Evolutionary conservation across 805 yeast species (phyloP).

Genomic region (Wickerhamomyces alni): DNA sequence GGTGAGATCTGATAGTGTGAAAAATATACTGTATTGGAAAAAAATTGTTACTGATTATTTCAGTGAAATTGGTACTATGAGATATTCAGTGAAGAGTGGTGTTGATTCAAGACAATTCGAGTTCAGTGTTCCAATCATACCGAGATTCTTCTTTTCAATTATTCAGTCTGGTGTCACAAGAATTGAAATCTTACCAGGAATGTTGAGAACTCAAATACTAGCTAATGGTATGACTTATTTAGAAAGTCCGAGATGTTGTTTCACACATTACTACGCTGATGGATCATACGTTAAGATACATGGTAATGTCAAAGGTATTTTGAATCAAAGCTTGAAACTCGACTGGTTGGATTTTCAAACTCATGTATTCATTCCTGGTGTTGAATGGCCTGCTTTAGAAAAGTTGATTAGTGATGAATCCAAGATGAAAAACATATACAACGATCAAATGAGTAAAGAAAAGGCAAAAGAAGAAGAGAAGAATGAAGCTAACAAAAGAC

Average conservation of each 20-base stretch:
- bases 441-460: not conserved
- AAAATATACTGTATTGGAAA: constrained; percentile 45
- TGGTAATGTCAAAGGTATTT: constrained; percentile 56
- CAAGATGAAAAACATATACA: constrained; percentile 14
- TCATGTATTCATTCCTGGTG: constrained; percentile 38
- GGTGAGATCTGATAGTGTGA: constrained; percentile 35
- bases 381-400: constrained; percentile 42
- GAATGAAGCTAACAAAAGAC: constrained; percentile 5
- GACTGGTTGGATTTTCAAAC: constrained; percentile 67
- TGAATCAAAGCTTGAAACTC: constrained; percentile 56
- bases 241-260: constrained; percentile 44
- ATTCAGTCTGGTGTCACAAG: constrained; percentile 45
- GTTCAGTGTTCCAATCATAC: constrained; percentile 57
- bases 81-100: constrained; percentile 40
- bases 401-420: constrained; percentile 28
- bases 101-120: constrained; percentile 54
- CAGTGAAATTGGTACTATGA: constrained; percentile 42
- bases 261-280: constrained; percentile 53
- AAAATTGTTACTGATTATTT: constrained; percentile 44
- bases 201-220: constrained; percentile 44
- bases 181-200: constrained; percentile 45
- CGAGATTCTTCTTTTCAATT: constrained; percentile 50
- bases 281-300: constrained; percentile 62
- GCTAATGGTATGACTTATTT: constrained; percentile 48
- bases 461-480: constrained; percentile 2